These are phyloP conservation scores for Misopates orontium DNA, from an alignment of 257 asterid genomes.

Conservation along the genomic window DNA sequence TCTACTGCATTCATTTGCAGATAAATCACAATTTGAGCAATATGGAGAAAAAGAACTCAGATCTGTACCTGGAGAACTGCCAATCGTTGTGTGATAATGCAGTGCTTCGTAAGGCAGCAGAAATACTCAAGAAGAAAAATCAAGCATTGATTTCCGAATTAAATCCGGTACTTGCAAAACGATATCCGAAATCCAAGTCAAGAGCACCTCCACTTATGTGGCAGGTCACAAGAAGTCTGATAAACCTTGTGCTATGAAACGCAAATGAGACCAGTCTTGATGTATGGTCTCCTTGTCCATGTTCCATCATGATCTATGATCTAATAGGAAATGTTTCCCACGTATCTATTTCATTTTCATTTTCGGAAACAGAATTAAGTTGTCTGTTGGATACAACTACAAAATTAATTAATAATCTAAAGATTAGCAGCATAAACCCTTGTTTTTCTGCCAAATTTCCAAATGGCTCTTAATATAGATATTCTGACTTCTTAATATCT, in stretches of 20 bases:
- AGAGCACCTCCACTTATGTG: conserved; percentile 25
- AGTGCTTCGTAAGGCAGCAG: conserved; percentile 51
- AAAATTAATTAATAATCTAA: neutral
- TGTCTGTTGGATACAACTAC: neutral
- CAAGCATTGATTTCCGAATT: conserved; percentile 45
- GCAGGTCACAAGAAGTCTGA: conserved; percentile 28
- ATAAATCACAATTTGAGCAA: conserved; percentile 20
- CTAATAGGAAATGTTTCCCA: conserved; percentile 22
- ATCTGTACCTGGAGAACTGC: conserved; percentile 52
- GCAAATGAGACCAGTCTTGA: conserved; percentile 24
- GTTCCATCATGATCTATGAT: conserved; percentile 17
- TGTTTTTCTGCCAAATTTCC: neutral
- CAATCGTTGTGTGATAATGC: conserved; percentile 49
- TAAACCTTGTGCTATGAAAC: conserved; percentile 28
- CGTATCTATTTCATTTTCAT: conserved; percentile 23
- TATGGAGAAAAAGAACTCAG: conserved; percentile 47
- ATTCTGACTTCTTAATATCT: too few relatives aligned
- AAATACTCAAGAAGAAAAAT: conserved; percentile 49
- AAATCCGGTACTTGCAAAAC: conserved; percentile 28
- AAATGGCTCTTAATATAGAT: neutral
- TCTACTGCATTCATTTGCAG: conserved; percentile 29
- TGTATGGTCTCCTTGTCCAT: neutral
- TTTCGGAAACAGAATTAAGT: conserved; percentile 12
- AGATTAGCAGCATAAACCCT: conserved; percentile 1
- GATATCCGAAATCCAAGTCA: conserved; percentile 18